Evolutionary conservation across 1,284 basidiomycete genomes (phyloP), one percentile per base, ranked within the genome.

Genomic region (Xanthoconium separans): DNA sequence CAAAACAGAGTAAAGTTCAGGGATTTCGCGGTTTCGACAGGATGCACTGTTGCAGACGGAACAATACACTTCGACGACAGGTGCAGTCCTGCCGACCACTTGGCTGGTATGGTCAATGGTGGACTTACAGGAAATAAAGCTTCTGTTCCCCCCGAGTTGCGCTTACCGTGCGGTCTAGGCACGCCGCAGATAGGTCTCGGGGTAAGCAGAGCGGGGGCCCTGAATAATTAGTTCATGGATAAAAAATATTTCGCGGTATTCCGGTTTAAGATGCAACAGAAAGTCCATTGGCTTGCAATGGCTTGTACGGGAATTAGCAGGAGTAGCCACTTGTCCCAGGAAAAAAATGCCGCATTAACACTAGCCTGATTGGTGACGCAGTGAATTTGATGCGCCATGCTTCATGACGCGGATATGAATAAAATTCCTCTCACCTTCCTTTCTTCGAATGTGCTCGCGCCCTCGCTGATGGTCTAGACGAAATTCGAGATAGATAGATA

Each of bases 361-460:
- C 51, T 29, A 24, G 45, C 45, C 40, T 37, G 49, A 56, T 40
- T 44, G 40, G 44, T 50, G 53, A 43, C 34, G 24, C 39, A 43
- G 41, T 42, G 33, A 42, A 43, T 51, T 47, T 65, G 62, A 53
- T 70, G 64, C 57, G 51, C 55, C 54, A 50, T 39, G 46, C 49
- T 53, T 63, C 44, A 63, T 65, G 53, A 44, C 51, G 47, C 66
- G 63, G 64, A 69, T 52, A 70, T 70, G 64, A 68, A 65, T 44
- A 44, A 29, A 44, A 40, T 50, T 30, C 30, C 41, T 36, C 53
- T 49, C 41, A 46, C 46, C 54, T 50, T 54, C 33, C 49, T 50
- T 53, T 44, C 24, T n/a, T 20, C 37, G 52, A 54, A 48, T 6
- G 44, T 40, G 50, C 24, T 42, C 34, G 40, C 24, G 51, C 37